These are phyloP conservation scores for Berkeleyomyces rouxiae DNA, from an alignment of 2,329 filamentous ascomycete species.

Conservation along the genomic window DNA sequence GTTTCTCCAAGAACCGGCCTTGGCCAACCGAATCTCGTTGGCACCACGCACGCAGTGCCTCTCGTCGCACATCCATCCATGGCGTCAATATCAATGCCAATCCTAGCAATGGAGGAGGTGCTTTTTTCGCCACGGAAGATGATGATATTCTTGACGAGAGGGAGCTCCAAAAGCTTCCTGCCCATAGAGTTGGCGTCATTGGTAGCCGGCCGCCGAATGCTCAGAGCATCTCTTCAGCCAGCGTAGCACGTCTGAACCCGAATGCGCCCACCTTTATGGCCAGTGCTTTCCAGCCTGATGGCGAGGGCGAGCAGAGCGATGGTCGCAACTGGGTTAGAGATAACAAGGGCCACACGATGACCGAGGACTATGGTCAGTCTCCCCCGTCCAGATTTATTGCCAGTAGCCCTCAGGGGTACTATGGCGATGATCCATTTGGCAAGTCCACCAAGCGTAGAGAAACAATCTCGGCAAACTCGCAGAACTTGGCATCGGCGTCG, in stretches of 20 bases:
- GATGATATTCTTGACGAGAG: conserved; percentile 47
- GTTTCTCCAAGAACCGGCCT: conserved; percentile 37
- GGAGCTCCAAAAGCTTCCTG: conserved; percentile 36
- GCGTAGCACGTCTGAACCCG: conserved; percentile 59
- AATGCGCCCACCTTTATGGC: conserved; percentile 76
- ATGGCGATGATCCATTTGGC: background rate
- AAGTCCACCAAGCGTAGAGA: conserved; percentile 41
- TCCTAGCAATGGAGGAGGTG: background rate
- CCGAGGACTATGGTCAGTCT: conserved; percentile 19
- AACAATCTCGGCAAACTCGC: conserved; percentile 39
- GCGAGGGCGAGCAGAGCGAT: conserved; percentile 19
- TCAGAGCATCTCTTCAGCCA: conserved; percentile 28
- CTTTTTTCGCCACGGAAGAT: conserved; percentile 35
- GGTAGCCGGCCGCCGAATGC: conserved; percentile 50
- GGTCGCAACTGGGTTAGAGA: conserved; percentile 19
- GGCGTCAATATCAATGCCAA: conserved; percentile 46
- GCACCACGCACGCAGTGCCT: conserved; percentile 45
- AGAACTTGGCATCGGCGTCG: conserved; percentile 35
- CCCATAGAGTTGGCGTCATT: conserved; percentile 49
- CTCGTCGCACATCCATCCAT: conserved; percentile 65
- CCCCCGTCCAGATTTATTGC: background rate
- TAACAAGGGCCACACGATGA: conserved; percentile 22
- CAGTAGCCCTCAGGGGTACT: background rate
- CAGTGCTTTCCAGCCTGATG: conserved; percentile 39
- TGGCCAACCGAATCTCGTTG: conserved; percentile 47